Base-by-base conservation (phyloP, 192 early-diverging fungal genomes). In the Umbelopsis sp. region DNA sequence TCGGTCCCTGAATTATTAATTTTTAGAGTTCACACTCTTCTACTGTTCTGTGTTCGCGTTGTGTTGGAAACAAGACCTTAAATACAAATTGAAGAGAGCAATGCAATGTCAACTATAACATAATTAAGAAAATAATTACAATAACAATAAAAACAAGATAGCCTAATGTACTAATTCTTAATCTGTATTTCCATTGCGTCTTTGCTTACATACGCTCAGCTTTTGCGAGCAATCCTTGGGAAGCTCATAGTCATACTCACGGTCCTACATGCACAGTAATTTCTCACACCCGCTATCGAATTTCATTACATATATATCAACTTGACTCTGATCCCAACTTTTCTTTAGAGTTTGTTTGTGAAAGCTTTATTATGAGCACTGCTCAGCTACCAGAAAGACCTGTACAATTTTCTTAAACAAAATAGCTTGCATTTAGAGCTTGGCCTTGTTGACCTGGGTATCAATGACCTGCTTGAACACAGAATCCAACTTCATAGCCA, bases 401-500 rank as follows among this genome's bases (percentile, higher is more conserved):
- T 53, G 52, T 53, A 53, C 52, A 34, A 62, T 62, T 34, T 62
- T 62, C 29, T 34, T 62, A 14, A 34, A 62, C 31, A 62, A 32
- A 22, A 6, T 34, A 32, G 34, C 20, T 26, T 29, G 25, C 66
- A 53, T 83, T 80, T 88, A 89, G 44, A 90, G 79, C 81, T 90
- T 92, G 70, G 89, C 85, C 68, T 77, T 81, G 11, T 84, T 68
- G 77, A 77, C 81, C 74, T 84, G 78, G 45, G 56, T 65, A 62
- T 56, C 56, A 36, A 65, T 71, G 53, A 78, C 78, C 69, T 79
- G 77, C 74, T 88, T 87, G 66, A 91, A 83, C 29, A 91, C 85
- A 29, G 77, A 67, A 71, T 90, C 85, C 22, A 91, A 81, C 77
- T 90, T 89, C 68, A 86, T 87, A 34, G 91, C 90, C 71, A 93